A percentile compares a stretch with the other conserved stretches of the same genome.
Conservation (phyloP, 2,329 filamentous ascomycete genomes). For the Aspergillus tubingensis region DNA sequence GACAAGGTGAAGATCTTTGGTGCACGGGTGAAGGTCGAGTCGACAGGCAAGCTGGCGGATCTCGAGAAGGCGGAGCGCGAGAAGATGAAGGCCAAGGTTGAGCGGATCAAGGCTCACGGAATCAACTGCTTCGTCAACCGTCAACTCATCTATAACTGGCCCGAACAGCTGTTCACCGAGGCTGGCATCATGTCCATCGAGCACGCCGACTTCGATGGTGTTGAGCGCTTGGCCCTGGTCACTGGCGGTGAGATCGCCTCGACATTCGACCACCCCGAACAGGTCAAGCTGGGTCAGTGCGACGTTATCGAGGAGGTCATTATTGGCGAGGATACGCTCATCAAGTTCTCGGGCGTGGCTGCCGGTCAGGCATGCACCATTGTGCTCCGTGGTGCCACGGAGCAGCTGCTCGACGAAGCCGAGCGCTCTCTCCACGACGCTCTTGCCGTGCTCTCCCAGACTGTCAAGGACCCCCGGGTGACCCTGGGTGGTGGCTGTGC, state of each 20-base stretch:
- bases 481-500: constrained; percentile 94
- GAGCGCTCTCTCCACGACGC: constrained; percentile 96
- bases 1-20: constrained; percentile 99
- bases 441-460: constrained; percentile 93
- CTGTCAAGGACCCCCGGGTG: constrained; percentile 88
- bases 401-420: constrained; percentile 94
- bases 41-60: constrained; percentile 95
- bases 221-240: constrained; percentile 90
- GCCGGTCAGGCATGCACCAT: constrained; percentile 95
- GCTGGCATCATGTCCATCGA: constrained; percentile 98
- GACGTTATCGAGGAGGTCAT: constrained; percentile 97
- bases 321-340: constrained; percentile 95
- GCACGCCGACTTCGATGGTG: constrained; percentile 97
- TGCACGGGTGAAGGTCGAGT: constrained; percentile 92
- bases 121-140: constrained; percentile 99
- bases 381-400: constrained; percentile 91
- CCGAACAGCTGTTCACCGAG: constrained; percentile 96
- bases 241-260: constrained; percentile 97
- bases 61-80: constrained; percentile 97
- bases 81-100: constrained; percentile 99
- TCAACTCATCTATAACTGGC: constrained; percentile 99
- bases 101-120: constrained; percentile 96
- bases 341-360: constrained; percentile 95
- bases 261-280: constrained; percentile 96
- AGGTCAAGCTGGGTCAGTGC: constrained; percentile 93